Evolutionary conservation across 495 filamentous ascomycete genomes (phyloP).

Genomic region (Acidomyces sp.): DNA sequence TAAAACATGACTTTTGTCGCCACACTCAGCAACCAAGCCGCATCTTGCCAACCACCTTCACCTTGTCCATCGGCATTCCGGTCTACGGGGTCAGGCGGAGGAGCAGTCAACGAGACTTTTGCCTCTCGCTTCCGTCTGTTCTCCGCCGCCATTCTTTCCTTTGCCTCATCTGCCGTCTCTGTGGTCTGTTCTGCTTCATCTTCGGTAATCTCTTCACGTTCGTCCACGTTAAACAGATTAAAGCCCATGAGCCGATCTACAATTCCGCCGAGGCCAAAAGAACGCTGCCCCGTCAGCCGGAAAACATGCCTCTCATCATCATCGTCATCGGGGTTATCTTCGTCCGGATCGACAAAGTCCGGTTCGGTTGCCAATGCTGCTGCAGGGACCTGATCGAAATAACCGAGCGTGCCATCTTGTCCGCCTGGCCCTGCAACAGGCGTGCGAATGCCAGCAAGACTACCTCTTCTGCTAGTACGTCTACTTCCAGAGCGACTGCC

Average conservation of each 20-base stretch:
- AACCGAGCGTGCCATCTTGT: not conserved
- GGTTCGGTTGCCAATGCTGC: conserved; percentile 30
- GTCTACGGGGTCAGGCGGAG: conserved; percentile 13
- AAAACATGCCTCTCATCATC: conserved; percentile 32
- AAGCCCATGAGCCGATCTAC: conserved; percentile 63
- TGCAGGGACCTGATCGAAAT: conserved; percentile 7
- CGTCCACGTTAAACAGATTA: conserved; percentile 63
- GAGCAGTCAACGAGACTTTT: conserved; percentile 16
- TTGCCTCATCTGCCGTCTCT: conserved; percentile 29
- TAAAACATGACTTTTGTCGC: conserved; percentile 46
- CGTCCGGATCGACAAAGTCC: conserved; percentile 45
- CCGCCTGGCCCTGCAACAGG: conserved; percentile 11
- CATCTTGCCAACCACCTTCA: conserved; percentile 65
- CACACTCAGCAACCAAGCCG: conserved; percentile 68
- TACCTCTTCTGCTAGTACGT: conserved; percentile 23
- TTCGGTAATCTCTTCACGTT: conserved; percentile 45
- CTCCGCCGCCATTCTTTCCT: conserved; percentile 30
- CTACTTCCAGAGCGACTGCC: conserved; percentile 24
- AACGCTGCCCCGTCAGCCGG: conserved; percentile 43
- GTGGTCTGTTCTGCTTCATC: conserved; percentile 30
- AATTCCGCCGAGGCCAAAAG: conserved; percentile 59
- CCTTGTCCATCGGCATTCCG: conserved; percentile 17
- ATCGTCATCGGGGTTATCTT: conserved; percentile 21
- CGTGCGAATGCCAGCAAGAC: conserved; percentile 17
- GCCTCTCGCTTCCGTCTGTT: conserved; percentile 24